phyloP scores from a whole-genome alignment of 176 grass and related monocot genomes.

The Typha latifolia region DNA sequence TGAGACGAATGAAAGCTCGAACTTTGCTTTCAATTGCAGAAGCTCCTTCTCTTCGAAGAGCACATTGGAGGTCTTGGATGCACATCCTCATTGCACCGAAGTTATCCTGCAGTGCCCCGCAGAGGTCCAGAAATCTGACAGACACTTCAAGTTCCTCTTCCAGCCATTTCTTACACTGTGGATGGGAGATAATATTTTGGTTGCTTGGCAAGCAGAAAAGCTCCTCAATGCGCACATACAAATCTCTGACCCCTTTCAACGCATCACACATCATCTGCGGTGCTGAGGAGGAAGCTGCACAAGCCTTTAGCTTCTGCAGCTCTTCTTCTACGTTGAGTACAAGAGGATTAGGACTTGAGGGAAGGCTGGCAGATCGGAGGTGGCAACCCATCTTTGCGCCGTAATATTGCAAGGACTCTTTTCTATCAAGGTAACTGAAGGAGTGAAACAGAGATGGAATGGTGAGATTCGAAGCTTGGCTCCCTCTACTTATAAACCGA shows the following conservation, averaged over 20 bases:
- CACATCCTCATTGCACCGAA: slow-evolving; percentile 15
- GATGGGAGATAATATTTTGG: background rate
- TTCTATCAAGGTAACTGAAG: too few species aligned
- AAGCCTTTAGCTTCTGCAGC: background rate
- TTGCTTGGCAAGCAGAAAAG: slow-evolving; percentile 10
- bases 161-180: slow-evolving; percentile 6
- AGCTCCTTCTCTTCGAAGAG: slow-evolving; percentile 15
- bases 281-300: slow-evolving; percentile 2
- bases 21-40: slow-evolving; percentile 1
- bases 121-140: slow-evolving; percentile 18
- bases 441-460: too few species aligned
- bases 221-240: slow-evolving; percentile 13
- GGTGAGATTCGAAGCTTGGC: too few species aligned
- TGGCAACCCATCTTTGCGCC: too few species aligned
- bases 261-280: slow-evolving; percentile 3
- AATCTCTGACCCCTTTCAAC: slow-evolving; percentile 3
- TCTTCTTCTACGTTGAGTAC: background rate
- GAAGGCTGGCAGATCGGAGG: too few species aligned
- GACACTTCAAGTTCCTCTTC: slow-evolving; percentile 22
- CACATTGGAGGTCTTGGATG: slow-evolving; percentile 8
- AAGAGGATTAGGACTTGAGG: too few species aligned
- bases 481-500: background rate
- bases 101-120: slow-evolving; percentile 2
- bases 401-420: too few species aligned
- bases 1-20: slow-evolving; percentile 6